Evolutionary conservation across 2,329 filamentous ascomycete species (phyloP).

Genomic region (Pleomassaria siparia): DNA sequence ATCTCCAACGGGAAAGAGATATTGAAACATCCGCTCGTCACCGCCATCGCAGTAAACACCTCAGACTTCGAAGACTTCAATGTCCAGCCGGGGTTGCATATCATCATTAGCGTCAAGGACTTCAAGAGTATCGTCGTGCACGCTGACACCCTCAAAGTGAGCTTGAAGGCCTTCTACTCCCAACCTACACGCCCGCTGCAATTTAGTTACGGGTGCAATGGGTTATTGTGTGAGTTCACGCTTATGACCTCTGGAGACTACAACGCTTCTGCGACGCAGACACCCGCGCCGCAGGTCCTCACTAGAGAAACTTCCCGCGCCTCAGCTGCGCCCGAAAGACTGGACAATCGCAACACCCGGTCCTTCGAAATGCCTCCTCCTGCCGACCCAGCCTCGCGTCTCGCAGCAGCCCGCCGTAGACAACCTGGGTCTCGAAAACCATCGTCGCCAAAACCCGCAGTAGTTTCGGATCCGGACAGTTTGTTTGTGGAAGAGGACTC

Average conservation of each 20-base stretch:
- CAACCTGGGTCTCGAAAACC: slow-evolving; percentile 31
- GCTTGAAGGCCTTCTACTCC: slow-evolving; percentile 70
- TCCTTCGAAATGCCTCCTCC: slow-evolving; percentile 48
- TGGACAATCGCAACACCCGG: slow-evolving; percentile 23
- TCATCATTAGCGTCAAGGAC: slow-evolving; percentile 80
- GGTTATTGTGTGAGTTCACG: slow-evolving; percentile 73
- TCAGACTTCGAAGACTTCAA: slow-evolving; percentile 76
- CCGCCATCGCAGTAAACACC: slow-evolving; percentile 74
- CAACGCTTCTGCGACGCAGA: slow-evolving; percentile 43
- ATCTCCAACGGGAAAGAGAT: slow-evolving; percentile 71
- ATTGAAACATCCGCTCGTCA: slow-evolving; percentile 77
- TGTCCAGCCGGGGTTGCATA: slow-evolving; percentile 74
- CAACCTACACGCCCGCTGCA: slow-evolving; percentile 71
- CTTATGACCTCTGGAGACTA: slow-evolving; percentile 78
- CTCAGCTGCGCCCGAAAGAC: slow-evolving; percentile 21
- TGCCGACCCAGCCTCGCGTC: slow-evolving; percentile 32
- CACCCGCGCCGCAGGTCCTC: slow-evolving; percentile 42
- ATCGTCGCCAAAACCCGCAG: slow-evolving; percentile 29
- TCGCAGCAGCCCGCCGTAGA: slow-evolving; percentile 27
- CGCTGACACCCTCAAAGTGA: slow-evolving; percentile 68
- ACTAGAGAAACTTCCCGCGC: slow-evolving; percentile 37
- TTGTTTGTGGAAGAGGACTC: slow-evolving; percentile 72
- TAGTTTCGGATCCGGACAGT: slow-evolving; percentile 64
- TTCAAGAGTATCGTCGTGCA: slow-evolving; percentile 78
- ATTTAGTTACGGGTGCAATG: slow-evolving; percentile 68